Percentiles rank a stretch among this genome's conserved stretches.
Conservation (phyloP, 805 yeast species). For the Starmerella scarabaei region DNA sequence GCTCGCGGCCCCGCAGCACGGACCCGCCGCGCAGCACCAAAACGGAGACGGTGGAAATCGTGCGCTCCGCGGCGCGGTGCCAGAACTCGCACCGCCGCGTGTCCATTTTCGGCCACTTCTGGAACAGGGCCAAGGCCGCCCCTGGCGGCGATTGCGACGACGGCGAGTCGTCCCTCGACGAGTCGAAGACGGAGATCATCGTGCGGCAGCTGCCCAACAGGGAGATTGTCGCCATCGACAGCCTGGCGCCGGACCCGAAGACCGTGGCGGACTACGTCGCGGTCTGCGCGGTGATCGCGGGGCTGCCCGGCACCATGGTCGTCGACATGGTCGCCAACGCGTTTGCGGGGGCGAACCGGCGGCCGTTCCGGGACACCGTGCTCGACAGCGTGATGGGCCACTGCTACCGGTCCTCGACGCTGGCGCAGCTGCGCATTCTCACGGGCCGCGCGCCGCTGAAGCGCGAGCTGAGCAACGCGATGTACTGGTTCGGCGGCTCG, state of each 20-base stretch:
- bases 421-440: slow-evolving; percentile 19
- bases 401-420: slow-evolving; percentile 15
- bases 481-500: slow-evolving; percentile 2
- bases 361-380: slow-evolving; percentile 8
- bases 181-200: background rate
- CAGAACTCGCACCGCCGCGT: too few relatives aligned
- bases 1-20: too few relatives aligned
- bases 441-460: slow-evolving; percentile 17
- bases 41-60: too few relatives aligned
- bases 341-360: slow-evolving; percentile 3
- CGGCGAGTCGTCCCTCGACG: background rate
- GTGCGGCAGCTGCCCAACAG: background rate
- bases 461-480: slow-evolving; percentile 6
- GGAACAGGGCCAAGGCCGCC: too few relatives aligned
- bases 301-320: background rate
- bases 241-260: background rate
- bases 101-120: too few relatives aligned
- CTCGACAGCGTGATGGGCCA: slow-evolving; percentile 17
- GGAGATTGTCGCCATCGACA: background rate
- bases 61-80: too few relatives aligned
- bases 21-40: too few relatives aligned
- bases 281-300: background rate
- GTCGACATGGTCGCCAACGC: slow-evolving; percentile 1
- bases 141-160: background rate
- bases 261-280: background rate